Conservation (phyloP, 345 rosid genomes). For the Rhodamnia argentea region DNA sequence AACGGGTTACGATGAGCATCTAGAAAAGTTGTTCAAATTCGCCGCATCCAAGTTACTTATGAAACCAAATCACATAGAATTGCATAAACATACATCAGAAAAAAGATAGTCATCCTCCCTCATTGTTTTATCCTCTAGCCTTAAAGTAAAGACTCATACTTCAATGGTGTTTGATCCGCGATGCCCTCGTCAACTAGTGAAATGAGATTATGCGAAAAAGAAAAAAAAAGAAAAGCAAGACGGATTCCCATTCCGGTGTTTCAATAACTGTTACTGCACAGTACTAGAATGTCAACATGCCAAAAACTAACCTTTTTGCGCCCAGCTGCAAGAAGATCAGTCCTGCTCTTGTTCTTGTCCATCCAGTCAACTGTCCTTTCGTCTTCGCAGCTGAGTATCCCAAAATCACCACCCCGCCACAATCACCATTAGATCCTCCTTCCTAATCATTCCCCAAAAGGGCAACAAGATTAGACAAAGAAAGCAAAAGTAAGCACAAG, state of each 20-base stretch:
- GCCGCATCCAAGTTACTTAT: neutral
- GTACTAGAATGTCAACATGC: neutral
- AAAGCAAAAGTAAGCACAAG: neutral
- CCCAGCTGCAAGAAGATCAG: constrained; percentile 88
- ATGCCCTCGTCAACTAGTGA: neutral
- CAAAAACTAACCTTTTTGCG: constrained; percentile 57
- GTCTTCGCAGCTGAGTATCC: constrained; percentile 11
- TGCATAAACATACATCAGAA: constrained; percentile 2
- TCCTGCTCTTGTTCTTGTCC: constrained; percentile 90
- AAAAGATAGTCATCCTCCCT: neutral
- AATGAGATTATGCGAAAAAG: neutral
- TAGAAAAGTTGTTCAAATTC: neutral
- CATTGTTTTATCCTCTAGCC: neutral
- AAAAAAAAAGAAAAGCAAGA: neutral
- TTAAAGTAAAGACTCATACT: neutral
- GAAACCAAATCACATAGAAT: neutral
- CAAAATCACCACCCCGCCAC: constrained; percentile 14
- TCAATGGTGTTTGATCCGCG: neutral
- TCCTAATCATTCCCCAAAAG: neutral
- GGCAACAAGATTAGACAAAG: neutral
- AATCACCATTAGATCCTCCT: constrained; percentile 13
- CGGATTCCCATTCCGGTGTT: neutral
- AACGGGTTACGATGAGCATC: neutral
- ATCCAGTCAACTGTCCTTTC: constrained; percentile 20
- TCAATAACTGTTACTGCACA: neutral